Evolutionary conservation across 2,329 filamentous ascomycete genomes (phyloP).

Genomic region (Pezicula rhizophila): DNA sequence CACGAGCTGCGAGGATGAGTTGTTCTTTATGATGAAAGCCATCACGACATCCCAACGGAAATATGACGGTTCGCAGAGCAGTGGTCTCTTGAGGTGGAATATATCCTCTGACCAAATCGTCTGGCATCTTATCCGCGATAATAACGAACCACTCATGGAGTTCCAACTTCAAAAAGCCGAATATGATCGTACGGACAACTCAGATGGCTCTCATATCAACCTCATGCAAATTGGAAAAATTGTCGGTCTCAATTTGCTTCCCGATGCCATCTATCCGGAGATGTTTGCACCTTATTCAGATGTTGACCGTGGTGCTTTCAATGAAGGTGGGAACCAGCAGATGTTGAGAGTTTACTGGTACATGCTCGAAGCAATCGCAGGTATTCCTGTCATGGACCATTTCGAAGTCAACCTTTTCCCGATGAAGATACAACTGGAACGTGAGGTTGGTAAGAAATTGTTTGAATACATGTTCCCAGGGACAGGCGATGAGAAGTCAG

Average conservation of each 20-base stretch:
- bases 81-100: constrained; percentile 81
- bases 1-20: constrained; percentile 83
- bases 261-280: constrained; percentile 87
- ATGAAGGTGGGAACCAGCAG: constrained; percentile 58
- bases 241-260: constrained; percentile 81
- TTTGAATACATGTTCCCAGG: constrained; percentile 98
- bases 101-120: constrained; percentile 93
- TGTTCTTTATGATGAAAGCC: constrained; percentile 99
- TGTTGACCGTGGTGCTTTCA: constrained; percentile 46
- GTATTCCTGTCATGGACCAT: constrained; percentile 93
- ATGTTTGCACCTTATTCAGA: constrained; percentile 91
- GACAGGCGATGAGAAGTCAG: constrained; percentile 38
- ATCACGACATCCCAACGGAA: constrained; percentile 95
- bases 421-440: constrained; percentile 87
- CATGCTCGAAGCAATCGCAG: constrained; percentile 96
- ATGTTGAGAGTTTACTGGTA: constrained; percentile 97
- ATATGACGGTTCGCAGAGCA: constrained; percentile 68
- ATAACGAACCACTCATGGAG: constrained; percentile 82
- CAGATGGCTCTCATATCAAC: constrained; percentile 94
- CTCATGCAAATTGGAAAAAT: constrained; percentile 82
- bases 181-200: constrained; percentile 94
- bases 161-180: constrained; percentile 86
- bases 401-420: constrained; percentile 94
- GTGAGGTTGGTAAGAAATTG: constrained; percentile 83
- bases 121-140: constrained; percentile 90